phyloP scores from a whole-genome alignment of 495 filamentous ascomycete species.

The Penicillium chermesinum region DNA sequence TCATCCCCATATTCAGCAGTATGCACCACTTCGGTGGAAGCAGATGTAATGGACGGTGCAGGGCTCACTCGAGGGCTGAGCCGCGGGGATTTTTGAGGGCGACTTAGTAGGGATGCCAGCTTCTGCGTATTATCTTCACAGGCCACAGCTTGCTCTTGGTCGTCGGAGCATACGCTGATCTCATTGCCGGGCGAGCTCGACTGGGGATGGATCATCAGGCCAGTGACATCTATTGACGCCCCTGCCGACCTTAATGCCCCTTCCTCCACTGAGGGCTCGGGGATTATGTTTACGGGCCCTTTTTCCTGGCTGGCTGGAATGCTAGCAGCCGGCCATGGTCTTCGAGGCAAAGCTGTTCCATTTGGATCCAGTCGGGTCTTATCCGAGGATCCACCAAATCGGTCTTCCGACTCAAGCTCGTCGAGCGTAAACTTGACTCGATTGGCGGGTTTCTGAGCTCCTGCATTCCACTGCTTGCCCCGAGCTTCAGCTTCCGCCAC shows the following conservation, averaged over 20 bases:
- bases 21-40: conserved; percentile 26
- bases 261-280: conserved; percentile 24
- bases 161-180: conserved; percentile 24
- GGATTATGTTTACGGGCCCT: conserved; percentile 20
- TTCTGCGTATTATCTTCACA: conserved; percentile 30
- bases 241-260: conserved; percentile 14
- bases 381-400: conserved; percentile 21
- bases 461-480: conserved; percentile 39
- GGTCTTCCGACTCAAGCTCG: conserved; percentile 19
- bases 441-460: conserved; percentile 38
- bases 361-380: conserved; percentile 28
- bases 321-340: conserved; percentile 35
- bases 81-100: conserved; percentile 30
- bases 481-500: conserved; percentile 22
- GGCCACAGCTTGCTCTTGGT: conserved; percentile 36
- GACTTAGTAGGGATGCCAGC: conserved; percentile 32
- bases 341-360: conserved; percentile 32
- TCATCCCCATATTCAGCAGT: conserved; percentile 34
- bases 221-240: conserved; percentile 30
- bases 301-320: conserved; percentile 36
- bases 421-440: conserved; percentile 32
- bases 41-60: conserved; percentile 28
- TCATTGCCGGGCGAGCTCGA: conserved; percentile 30
- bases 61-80: conserved; percentile 25
- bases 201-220: conserved; percentile 27